Percentiles rank a stretch among this genome's conserved stretches.
These are phyloP conservation scores for Naganishia albida DNA, from an alignment of 1,284 basidiomycete species.

Conservation along the genomic window DNA sequence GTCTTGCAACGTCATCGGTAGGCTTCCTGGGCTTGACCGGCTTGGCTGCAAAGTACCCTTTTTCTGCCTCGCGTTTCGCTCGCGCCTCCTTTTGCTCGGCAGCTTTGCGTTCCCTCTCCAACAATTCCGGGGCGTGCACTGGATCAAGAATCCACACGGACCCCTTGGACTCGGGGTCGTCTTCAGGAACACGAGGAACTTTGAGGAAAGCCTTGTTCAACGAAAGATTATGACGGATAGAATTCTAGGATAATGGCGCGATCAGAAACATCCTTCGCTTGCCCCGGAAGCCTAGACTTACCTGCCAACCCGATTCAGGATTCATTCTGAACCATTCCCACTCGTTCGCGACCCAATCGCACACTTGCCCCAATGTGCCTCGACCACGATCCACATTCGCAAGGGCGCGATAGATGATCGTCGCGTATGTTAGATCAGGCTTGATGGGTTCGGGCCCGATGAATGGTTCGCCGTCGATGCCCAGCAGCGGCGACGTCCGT, in stretches of 20 bases:
- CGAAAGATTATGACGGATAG: constrained; percentile 86
- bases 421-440: constrained; percentile 52
- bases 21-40: constrained; percentile 24
- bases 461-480: constrained; percentile 51
- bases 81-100: constrained; percentile 52
- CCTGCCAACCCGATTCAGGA: constrained; percentile 81
- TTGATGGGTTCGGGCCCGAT: constrained; percentile 53
- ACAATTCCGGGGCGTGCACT: constrained; percentile 56
- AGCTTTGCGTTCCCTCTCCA: constrained; percentile 52
- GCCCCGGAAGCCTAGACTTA: constrained; percentile 50
- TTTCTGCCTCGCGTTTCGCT: constrained; percentile 43
- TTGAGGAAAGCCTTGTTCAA: constrained; percentile 85
- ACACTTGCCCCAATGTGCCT: constrained; percentile 87
- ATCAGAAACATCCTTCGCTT: neutral
- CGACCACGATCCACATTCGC: constrained; percentile 62
- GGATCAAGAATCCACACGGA: constrained; percentile 86
- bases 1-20: neutral
- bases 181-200: constrained; percentile 73
- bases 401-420: constrained; percentile 52
- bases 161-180: constrained; percentile 78
- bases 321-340: constrained; percentile 86
- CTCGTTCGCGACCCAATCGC: constrained; percentile 82
- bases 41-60: constrained; percentile 35
- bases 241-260: constrained; percentile 62
- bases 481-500: constrained; percentile 50